Conservation (phyloP, 2,329 filamentous ascomycete species). For the Proliferodiscus dingleyae region DNA sequence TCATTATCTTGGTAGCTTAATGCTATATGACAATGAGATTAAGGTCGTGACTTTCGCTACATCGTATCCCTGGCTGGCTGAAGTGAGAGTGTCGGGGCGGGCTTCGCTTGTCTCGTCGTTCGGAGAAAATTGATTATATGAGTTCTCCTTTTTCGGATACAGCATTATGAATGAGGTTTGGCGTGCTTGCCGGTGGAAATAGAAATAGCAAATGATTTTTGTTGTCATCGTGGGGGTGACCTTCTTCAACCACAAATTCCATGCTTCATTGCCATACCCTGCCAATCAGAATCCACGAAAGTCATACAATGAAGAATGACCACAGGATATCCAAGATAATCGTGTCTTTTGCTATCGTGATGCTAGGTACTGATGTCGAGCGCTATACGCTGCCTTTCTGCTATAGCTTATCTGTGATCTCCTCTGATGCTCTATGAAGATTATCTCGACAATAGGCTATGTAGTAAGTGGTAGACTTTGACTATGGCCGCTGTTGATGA, state of each 20-base stretch:
- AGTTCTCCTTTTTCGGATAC: too few relatives aligned
- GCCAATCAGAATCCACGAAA: constrained; percentile 13
- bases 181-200: background rate
- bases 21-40: too few relatives aligned
- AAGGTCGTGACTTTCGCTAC: constrained; percentile 1
- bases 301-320: constrained; percentile 32
- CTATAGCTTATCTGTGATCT: constrained; percentile 43
- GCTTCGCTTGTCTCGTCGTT: constrained; percentile 6
- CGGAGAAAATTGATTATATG: background rate
- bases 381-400: constrained; percentile 53
- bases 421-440: constrained; percentile 57
- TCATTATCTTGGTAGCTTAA: background rate
- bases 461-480: constrained; percentile 35
- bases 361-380: constrained; percentile 65
- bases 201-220: background rate
- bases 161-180: too few relatives aligned
- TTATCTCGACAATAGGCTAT: constrained; percentile 65
- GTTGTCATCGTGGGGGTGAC: background rate
- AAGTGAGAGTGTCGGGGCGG: background rate
- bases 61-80: background rate
- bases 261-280: constrained; percentile 7
- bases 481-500: constrained; percentile 33
- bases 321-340: constrained; percentile 35
- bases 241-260: background rate
- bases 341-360: constrained; percentile 67